A percentile compares a stretch with the other conserved stretches of the same genome.
phyloP scores from a whole-genome alignment of 2,329 filamentous ascomycete species.

The Fusarium pseudoanthophilum region DNA sequence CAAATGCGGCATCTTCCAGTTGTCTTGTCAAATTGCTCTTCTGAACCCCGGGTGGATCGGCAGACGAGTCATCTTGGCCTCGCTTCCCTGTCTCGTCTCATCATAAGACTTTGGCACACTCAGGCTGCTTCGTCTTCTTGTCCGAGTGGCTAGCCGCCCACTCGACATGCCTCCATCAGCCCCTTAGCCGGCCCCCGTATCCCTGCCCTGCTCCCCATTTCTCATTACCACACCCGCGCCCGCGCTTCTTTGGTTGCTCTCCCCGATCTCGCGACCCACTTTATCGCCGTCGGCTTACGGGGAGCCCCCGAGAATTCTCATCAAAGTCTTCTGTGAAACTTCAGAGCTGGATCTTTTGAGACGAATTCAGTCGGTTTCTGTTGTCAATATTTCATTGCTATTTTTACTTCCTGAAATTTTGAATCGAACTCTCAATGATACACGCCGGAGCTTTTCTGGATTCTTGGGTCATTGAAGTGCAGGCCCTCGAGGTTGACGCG shows the following conservation, averaged over 20 bases:
- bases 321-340: slow-evolving; percentile 1
- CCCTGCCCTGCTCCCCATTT: slow-evolving; percentile 33
- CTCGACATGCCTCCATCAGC: slow-evolving; percentile 27
- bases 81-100: slow-evolving; percentile 31
- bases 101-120: slow-evolving; percentile 28
- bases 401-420: background rate
- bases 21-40: background rate
- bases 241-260: slow-evolving; percentile 23
- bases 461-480: background rate
- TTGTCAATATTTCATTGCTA: background rate
- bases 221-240: slow-evolving; percentile 32
- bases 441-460: background rate
- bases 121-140: slow-evolving; percentile 29
- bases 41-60: slow-evolving; percentile 29
- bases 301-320: slow-evolving; percentile 33
- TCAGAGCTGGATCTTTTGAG: background rate
- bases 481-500: slow-evolving; percentile 23
- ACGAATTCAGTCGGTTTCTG: background rate
- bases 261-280: slow-evolving; percentile 37
- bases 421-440: background rate
- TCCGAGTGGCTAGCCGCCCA: slow-evolving; percentile 34
- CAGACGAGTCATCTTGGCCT: slow-evolving; percentile 30
- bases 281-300: slow-evolving; percentile 43
- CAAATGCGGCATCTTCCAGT: background rate
- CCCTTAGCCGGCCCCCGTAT: slow-evolving; percentile 22